A percentile compares a stretch with the other conserved stretches of the same genome.
These are phyloP conservation scores for Scytalidium lignicola DNA, from an alignment of 2,329 filamentous ascomycete species.

Conservation along the genomic window DNA sequence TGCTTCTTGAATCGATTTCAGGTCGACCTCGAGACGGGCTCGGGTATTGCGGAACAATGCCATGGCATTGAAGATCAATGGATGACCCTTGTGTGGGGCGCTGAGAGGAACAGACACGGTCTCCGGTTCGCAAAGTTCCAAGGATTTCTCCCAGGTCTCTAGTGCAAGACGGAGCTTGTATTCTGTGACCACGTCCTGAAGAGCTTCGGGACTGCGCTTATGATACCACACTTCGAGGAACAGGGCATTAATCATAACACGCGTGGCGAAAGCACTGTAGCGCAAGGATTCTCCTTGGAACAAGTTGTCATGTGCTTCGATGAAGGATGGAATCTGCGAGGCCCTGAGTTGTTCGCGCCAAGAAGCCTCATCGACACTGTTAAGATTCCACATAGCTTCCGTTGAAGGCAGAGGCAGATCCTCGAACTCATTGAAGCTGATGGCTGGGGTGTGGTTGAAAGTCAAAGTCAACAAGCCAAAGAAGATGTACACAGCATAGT, in stretches of 20 bases:
- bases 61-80: slow-evolving; percentile 96
- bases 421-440: slow-evolving; percentile 98
- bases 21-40: slow-evolving; percentile 85
- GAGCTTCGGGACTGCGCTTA: slow-evolving; percentile 94
- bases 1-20: slow-evolving; percentile 90
- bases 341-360: slow-evolving; percentile 76
- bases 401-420: slow-evolving; percentile 87
- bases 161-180: slow-evolving; percentile 94
- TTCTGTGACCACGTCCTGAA: slow-evolving; percentile 96
- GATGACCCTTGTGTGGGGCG: slow-evolving; percentile 92
- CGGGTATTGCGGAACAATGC: slow-evolving; percentile 94
- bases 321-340: slow-evolving; percentile 76
- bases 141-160: slow-evolving; percentile 98
- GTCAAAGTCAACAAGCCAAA: slow-evolving; percentile 92
- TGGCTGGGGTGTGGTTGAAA: slow-evolving; percentile 96
- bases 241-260: slow-evolving; percentile 97
- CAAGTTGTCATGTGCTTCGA: slow-evolving; percentile 88
- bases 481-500: slow-evolving; percentile 99
- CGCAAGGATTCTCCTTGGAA: slow-evolving; percentile 88
- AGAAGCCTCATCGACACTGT: slow-evolving; percentile 68
- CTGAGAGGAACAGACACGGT: slow-evolving; percentile 82
- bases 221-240: slow-evolving; percentile 99
- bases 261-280: slow-evolving; percentile 95
- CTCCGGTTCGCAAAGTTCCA: slow-evolving; percentile 90
- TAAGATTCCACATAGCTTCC: slow-evolving; percentile 89